Percentiles rank a stretch among this genome's conserved stretches.
Conservation (phyloP, 768 basidiomycete genomes). For the Leccinum disarticulatum region DNA sequence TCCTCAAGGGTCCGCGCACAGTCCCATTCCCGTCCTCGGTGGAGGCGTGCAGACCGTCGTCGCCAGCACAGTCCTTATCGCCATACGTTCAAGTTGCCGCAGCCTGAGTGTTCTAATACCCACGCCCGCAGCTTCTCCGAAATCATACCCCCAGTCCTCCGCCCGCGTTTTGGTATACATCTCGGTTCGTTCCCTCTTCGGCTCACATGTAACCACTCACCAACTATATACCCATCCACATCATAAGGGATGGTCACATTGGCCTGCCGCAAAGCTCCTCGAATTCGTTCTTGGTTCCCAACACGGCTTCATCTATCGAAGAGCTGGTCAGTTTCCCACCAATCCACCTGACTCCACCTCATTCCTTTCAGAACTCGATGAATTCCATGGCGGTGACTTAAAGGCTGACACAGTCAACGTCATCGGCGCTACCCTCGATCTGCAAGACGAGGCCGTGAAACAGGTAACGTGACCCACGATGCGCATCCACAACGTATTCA, state of each 20-base stretch:
- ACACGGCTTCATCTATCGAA: constrained; percentile 89
- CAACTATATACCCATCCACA: background rate
- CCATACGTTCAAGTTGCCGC: constrained; percentile 46
- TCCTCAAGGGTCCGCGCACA: too few species aligned
- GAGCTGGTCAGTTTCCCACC: constrained; percentile 46
- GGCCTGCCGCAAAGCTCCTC: constrained; percentile 84
- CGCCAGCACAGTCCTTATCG: constrained; percentile 80
- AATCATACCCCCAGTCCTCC: constrained; percentile 87
- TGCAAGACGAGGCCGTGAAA: constrained; percentile 82
- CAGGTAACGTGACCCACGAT: constrained; percentile 68
- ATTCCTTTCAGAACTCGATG: constrained; percentile 63
- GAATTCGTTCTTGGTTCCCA: constrained; percentile 77
- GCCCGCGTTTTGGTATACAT: constrained; percentile 67
- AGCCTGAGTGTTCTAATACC: background rate
- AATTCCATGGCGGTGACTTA: constrained; percentile 84
- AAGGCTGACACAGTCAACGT: constrained; percentile 86
- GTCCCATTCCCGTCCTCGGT: constrained; percentile 74
- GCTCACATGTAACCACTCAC: background rate
- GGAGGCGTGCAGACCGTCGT: constrained; percentile 78
- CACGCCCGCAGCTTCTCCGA: constrained; percentile 67
- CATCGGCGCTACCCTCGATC: constrained; percentile 84
- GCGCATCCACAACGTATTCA: constrained; percentile 75
- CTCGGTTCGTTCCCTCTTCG: constrained; percentile 42
- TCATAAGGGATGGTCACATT: constrained; percentile 68
- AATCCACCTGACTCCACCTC: background rate